Conservation (phyloP, 441 rosid species). For the Populus tomentosa region DNA sequence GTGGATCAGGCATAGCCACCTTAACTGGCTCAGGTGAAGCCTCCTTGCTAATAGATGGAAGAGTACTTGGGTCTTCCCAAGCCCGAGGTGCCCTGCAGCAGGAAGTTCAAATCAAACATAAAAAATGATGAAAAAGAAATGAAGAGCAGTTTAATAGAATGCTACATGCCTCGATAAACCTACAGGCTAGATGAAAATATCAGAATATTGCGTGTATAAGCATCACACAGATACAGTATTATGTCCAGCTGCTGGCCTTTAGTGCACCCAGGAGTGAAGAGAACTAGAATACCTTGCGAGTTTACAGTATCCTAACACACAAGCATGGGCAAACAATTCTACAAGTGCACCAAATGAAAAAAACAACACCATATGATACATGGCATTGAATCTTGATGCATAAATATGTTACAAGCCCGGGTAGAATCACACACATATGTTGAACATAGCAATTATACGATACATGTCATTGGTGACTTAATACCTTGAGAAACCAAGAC, state of each 20-base stretch:
- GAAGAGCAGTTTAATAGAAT: neutral
- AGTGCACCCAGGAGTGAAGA: neutral
- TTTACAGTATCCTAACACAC: neutral
- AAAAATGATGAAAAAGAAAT: neutral
- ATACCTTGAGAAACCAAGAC: slow-evolving; percentile 89
- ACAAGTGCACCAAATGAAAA: neutral
- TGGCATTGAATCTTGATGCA: neutral
- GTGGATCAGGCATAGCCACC: slow-evolving; percentile 23
- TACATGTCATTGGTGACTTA: neutral
- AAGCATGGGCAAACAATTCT: neutral
- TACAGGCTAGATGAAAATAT: neutral
- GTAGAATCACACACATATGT: neutral
- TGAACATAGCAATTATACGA: neutral
- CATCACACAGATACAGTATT: neutral
- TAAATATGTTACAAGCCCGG: neutral
- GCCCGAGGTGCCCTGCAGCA: slow-evolving; percentile 59
- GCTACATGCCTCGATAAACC: neutral
- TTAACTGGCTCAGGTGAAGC: slow-evolving; percentile 25
- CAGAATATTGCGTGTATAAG: neutral
- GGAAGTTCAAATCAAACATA: neutral
- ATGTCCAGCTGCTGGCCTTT: neutral
- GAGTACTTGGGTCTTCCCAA: slow-evolving; percentile 83
- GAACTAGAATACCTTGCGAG: neutral
- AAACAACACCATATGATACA: neutral
- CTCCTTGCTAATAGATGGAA: slow-evolving; percentile 38